These are phyloP conservation scores for Neurospora sp. DNA, from an alignment of 2,329 filamentous ascomycete species.

Conservation along the genomic window DNA sequence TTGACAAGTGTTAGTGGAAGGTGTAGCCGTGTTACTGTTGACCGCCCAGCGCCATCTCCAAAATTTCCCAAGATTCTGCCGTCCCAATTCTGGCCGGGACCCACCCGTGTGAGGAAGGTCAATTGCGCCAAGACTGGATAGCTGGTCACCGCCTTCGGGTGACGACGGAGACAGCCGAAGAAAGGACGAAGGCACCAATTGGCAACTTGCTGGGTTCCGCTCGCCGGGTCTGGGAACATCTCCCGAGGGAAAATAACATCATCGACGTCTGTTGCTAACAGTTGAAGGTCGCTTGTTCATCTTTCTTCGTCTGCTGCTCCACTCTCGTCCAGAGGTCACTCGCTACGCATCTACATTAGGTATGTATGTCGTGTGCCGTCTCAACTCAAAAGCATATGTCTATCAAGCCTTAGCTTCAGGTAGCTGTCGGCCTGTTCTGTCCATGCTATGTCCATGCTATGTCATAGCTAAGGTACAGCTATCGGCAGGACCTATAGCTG, in stretches of 20 bases:
- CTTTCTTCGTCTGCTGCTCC: neutral
- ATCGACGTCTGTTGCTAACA: constrained; percentile 13
- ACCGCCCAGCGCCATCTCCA: constrained; percentile 15
- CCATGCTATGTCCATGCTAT: neutral
- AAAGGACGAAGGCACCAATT: neutral
- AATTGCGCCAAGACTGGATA: neutral
- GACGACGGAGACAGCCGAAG: constrained; percentile 18
- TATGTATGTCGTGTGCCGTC: neutral
- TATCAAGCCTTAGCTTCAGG: neutral
- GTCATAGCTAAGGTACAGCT: neutral
- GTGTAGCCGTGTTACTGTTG: neutral
- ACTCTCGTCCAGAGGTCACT: neutral
- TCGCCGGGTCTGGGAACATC: neutral
- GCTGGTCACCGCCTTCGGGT: constrained; percentile 34
- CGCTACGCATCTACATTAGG: neutral
- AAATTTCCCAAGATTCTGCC: constrained; percentile 40
- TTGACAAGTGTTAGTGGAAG: neutral
- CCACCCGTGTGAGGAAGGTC: neutral
- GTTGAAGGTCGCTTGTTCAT: neutral
- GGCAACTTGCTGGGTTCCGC: neutral
- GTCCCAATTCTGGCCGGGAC: neutral
- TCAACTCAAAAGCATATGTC: neutral
- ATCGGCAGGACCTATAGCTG: neutral
- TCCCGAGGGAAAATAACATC: constrained; percentile 18
- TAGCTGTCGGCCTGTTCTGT: neutral